Evolutionary conservation across 345 rosid species (phyloP), one percentile per base, ranked within the genome.

Genomic region (Eucalyptus cladocalyx): DNA sequence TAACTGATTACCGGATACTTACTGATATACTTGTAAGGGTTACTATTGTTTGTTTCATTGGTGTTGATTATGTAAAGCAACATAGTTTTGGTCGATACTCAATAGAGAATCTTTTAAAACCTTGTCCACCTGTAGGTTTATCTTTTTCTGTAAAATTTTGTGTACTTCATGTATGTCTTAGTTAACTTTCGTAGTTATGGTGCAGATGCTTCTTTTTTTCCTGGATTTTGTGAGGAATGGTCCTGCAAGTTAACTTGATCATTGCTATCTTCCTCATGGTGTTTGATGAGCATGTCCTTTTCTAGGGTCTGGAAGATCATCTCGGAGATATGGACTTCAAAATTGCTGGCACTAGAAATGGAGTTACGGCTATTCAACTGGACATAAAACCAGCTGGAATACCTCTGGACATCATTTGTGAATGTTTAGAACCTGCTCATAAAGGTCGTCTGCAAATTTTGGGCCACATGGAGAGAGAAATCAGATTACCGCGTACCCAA

Each of bases 301-400:
- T 88, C 32, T 90, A 98, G 99, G 99, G 99, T 86, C 92, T 98
- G 86, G 99, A 98, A 95, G 99, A 98, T 93, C 99, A 98, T 93
- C 90, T 97, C 28, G 99, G 99, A 88, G 99, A 98, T 90, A 98
- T 98, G 99, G 99, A 98, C 91, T 98, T 98, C 93, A 98, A 98
- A 93, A 95, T 98, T 90, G 97, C 99, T 58, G 99, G 99, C 87
- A 98, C 99, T 30, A 92, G 97, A 90, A 95, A 92, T 81, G 99
- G 99, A 91, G 92, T 98, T 86, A 97, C 98, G 0, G 98, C 99
- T 51, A 97, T 98, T 93, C 99, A 98, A 87, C 92, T 98, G 93
- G 99, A 98, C 93, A 98, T 98, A 91, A 98, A 98, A 90, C 99
- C 99, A 87, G 99, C 99, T 89, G 99, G 99, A 90, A 97, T 98